Base-by-base conservation (phyloP, 1,139 yeast genomes). In the Candida tropicalis region DNA sequence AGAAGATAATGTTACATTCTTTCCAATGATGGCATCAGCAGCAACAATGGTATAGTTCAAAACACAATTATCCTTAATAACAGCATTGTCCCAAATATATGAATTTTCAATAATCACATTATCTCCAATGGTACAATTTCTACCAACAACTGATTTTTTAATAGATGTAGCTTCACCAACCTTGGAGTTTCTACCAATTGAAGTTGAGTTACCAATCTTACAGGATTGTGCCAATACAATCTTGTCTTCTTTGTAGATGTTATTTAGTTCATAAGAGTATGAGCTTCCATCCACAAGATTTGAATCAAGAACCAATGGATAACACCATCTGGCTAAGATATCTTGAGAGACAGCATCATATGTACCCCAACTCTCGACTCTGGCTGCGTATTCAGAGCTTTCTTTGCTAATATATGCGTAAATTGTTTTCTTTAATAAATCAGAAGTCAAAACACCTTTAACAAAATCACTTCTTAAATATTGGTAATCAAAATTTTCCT, bases 401-500 rank as follows among this genome's bases (percentile, higher is more conserved):
- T 80, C 80, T 25, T 47, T 45, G 52, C 81, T 71, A 35, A 91
- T 80, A 58, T 89, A 90, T 0, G 96, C 88, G 62, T 93, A 93
- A 34, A 93, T 87, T 46, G 95, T 87, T 61, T 93, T 93, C 53
- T 91, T 93, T 55, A 93, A 72, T 54, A 93, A 77, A 65, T 93
- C 99, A 40, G 95, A 86, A 11, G 95, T 84, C 47, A 95, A 74
- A 24, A 93, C 95, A 41, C 98, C 98, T 55, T 81, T 85, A 24
- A 93, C 87, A 59, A 93, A 93, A 65, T 93, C 99, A 35, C 77
- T 73, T 64, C 99, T 79, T 51, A 93, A 73, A 46, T 80, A 72
- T 62, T 91, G 97, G 63, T 91, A 93, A 66, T 93, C 99, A 57
- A 93, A 93, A 62, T 93, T 91, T 59, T 93, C 99, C 55, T 89